A percentile compares a stretch with the other conserved stretches of the same genome.
These are phyloP conservation scores for Phytophthora macrochlamydospora DNA, from an alignment of 352 stramenopile species.

Conservation along the genomic window DNA sequence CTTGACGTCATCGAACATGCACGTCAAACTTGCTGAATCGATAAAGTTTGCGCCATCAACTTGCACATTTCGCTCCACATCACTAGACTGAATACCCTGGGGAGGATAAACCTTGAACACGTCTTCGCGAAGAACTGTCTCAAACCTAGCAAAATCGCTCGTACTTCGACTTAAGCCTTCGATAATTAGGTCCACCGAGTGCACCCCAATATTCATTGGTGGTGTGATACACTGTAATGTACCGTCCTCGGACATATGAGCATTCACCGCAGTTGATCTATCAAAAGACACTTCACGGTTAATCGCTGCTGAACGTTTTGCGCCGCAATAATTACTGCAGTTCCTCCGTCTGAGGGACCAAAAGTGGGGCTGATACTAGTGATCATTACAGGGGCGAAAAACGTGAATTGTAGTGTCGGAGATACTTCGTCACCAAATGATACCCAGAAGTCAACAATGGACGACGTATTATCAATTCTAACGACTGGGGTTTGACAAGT, in stretches of 20 bases:
- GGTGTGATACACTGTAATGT: slow-evolving; percentile 33
- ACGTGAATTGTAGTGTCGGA: slow-evolving; percentile 22
- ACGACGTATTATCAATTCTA: not conserved
- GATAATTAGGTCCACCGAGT: slow-evolving; percentile 40
- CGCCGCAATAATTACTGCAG: slow-evolving; percentile 25
- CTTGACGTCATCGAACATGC: slow-evolving; percentile 45
- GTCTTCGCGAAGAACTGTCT: slow-evolving; percentile 37
- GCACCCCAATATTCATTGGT: slow-evolving; percentile 25
- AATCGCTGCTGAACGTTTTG: slow-evolving; percentile 26
- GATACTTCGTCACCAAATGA: slow-evolving; percentile 36
- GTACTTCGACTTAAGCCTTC: slow-evolving; percentile 14
- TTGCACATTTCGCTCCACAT: slow-evolving; percentile 25
- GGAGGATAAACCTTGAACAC: slow-evolving; percentile 34
- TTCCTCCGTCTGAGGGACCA: slow-evolving; percentile 39
- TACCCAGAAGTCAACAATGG: slow-evolving; percentile 40
- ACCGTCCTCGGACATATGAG: slow-evolving; percentile 6
- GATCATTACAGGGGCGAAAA: slow-evolving; percentile 23
- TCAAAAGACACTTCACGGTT: slow-evolving; percentile 45
- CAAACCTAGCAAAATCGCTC: slow-evolving; percentile 41
- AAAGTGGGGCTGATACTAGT: slow-evolving; percentile 25
- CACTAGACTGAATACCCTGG: slow-evolving; percentile 27
- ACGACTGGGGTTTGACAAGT: slow-evolving; percentile 32
- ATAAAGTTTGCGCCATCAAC: slow-evolving; percentile 57
- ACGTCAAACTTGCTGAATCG: slow-evolving; percentile 46
- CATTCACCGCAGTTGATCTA: slow-evolving; percentile 6